Percentiles rank a stretch among this genome's conserved stretches.
Conservation (phyloP, 768 basidiomycete genomes). For the Boletus pseudo-olivaceus region DNA sequence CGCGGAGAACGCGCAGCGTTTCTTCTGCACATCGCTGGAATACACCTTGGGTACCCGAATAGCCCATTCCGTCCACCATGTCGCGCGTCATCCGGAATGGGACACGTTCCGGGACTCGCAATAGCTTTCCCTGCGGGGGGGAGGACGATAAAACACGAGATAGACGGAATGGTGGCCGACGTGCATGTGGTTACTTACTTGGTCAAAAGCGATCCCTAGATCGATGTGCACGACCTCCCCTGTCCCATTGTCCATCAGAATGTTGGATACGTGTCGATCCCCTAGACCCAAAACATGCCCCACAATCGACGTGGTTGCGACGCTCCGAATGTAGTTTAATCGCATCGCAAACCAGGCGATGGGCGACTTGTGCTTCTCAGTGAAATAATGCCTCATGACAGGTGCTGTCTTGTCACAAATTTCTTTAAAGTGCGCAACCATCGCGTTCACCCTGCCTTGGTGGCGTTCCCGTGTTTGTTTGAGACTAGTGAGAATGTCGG, state of each 20-base stretch:
- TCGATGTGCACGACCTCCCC: conserved; percentile 97
- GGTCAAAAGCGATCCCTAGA: conserved; percentile 94
- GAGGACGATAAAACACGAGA: neutral
- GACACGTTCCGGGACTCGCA: conserved; percentile 80
- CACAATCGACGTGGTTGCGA: conserved; percentile 91
- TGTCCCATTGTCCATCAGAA: conserved; percentile 75
- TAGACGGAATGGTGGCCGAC: neutral
- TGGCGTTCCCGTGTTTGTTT: conserved; percentile 31
- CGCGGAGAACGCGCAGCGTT: conserved; percentile 85
- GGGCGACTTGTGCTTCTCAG: conserved; percentile 82
- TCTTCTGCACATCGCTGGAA: conserved; percentile 96
- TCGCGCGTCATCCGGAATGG: conserved; percentile 95
- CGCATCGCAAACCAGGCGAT: conserved; percentile 91
- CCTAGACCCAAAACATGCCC: conserved; percentile 91
- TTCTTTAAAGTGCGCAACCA: conserved; percentile 35
- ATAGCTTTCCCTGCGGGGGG: conserved; percentile 64
- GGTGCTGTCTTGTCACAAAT: conserved; percentile 58
- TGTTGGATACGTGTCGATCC: conserved; percentile 90
- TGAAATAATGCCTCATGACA: conserved; percentile 93
- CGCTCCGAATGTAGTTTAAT: conserved; percentile 85
- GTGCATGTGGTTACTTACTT: conserved; percentile 41
- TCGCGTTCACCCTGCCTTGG: conserved; percentile 26
- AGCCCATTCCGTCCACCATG: conserved; percentile 92
- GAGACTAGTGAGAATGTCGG: conserved; percentile 32
- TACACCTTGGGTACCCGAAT: conserved; percentile 85